Conservation (phyloP, 2,329 filamentous ascomycete species). For the Alternaria metachromatica region DNA sequence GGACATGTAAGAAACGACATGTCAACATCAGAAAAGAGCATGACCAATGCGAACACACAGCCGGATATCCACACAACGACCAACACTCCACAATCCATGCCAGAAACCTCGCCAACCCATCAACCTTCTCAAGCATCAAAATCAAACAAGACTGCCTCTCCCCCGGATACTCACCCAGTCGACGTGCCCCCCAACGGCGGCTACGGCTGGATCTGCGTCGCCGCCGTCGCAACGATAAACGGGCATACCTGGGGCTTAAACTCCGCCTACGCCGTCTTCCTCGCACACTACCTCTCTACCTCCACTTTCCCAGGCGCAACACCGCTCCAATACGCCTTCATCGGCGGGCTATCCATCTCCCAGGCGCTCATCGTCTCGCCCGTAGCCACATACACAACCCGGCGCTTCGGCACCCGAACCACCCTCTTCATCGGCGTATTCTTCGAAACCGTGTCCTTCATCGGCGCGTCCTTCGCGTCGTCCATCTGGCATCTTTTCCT, state of each 20-base stretch:
- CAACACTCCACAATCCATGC: neutral
- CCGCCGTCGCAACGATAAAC: constrained; percentile 40
- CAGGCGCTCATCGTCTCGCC: constrained; percentile 73
- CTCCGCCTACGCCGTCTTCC: constrained; percentile 73
- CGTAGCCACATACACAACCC: constrained; percentile 66
- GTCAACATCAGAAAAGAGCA: neutral
- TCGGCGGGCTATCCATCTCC: constrained; percentile 74
- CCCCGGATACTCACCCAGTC: neutral
- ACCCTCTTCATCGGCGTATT: constrained; percentile 70
- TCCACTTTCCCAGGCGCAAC: constrained; percentile 69
- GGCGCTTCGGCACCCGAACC: constrained; percentile 67
- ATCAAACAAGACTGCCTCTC: accelerated
- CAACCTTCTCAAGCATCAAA: neutral
- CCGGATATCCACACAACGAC: neutral
- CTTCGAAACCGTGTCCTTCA: constrained; percentile 69
- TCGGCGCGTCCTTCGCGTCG: constrained; percentile 72
- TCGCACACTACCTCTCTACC: constrained; percentile 72
- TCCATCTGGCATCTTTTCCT: constrained; percentile 79
- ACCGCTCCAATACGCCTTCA: constrained; percentile 74
- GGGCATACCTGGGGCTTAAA: constrained; percentile 78
- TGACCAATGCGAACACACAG: neutral
- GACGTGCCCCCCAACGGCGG: constrained; percentile 65
- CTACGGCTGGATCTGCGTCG: constrained; percentile 65
- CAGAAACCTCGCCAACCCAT: neutral
- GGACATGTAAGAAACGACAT: neutral